Percentiles rank a stretch among this genome's conserved stretches.
These are phyloP conservation scores for Elsinoe perseae DNA, from an alignment of 2,329 filamentous ascomycete species.

Conservation along the genomic window DNA sequence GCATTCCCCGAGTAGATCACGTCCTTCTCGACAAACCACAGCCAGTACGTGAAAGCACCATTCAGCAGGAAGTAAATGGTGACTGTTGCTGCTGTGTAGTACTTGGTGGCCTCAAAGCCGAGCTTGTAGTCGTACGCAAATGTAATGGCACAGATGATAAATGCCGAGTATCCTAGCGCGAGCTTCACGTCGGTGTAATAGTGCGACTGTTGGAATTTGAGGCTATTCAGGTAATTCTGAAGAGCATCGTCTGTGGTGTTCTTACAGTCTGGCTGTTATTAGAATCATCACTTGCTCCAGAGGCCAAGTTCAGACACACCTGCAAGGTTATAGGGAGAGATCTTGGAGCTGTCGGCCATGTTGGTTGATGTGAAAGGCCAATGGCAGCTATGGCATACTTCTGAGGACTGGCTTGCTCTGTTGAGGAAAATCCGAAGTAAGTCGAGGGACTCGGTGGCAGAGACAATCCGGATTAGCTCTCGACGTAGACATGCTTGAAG, in stretches of 20 bases:
- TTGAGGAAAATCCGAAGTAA: too few relatives aligned
- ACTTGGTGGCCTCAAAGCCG: constrained; percentile 80
- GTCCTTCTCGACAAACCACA: constrained; percentile 72
- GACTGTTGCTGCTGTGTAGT: constrained; percentile 73
- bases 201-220: constrained; percentile 78
- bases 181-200: constrained; percentile 74
- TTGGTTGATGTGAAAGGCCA: background rate
- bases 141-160: constrained; percentile 69
- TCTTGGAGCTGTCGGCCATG: constrained; percentile 25
- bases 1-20: constrained; percentile 70
- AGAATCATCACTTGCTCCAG: background rate
- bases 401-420: too few relatives aligned
- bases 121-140: constrained; percentile 89
- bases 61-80: constrained; percentile 73
- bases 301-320: constrained; percentile 6
- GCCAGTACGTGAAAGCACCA: constrained; percentile 70
- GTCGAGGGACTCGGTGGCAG: background rate
- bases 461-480: background rate
- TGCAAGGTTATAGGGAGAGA: constrained; percentile 29
- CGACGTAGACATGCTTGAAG: background rate
- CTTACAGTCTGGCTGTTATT: constrained; percentile 65
- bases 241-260: constrained; percentile 94
- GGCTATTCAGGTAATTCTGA: constrained; percentile 81
- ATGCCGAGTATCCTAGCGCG: constrained; percentile 71
- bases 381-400: background rate